Base-by-base conservation (phyloP, 2,329 filamentous ascomycete genomes). In the Pestalotiopsis sp. region DNA sequence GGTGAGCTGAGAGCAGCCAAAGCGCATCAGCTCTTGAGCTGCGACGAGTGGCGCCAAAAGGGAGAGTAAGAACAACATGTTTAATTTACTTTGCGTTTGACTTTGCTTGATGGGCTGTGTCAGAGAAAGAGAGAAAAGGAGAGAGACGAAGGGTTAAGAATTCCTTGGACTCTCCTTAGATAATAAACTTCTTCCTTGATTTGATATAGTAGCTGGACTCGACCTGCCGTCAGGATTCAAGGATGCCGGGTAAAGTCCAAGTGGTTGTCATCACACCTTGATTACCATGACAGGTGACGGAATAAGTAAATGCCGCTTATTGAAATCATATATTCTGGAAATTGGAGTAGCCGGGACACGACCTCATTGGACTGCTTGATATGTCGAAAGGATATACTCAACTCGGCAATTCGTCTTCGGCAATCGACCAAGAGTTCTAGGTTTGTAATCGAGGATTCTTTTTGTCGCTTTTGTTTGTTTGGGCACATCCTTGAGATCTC, bases 1-100 rank as follows among this genome's bases (percentile, higher is more conserved):
- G 57, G 75, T 74, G 52, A 78, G 72, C 67, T 76, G 72, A 64
- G 75, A 75, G 68, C 75, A 78, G 14, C 73, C 71, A 67, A 77
- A 78, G 2, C 76, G 72, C 73, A 78, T 49, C 45, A 69, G 25
- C 57, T 59, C 52, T 36, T 67, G 65, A 14, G 65, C 17, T 36
- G 65, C 36, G 4, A 27, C 65, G 12, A 49, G 36, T 9, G 58
- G 52, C 52, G 20, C 13, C 11, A 67, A 20, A 59, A 67, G 56
- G 5, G 36, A 6, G 12, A 60, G 36, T n/a, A 45, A 13, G 27
- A 64, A 49, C n/a, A 64, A 31, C 61, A 52, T 64, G 38, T 41
- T 25, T 6, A 27, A 25, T 45, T 4, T 23, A 64, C 20, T 4
- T 27, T 62, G 12, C 41, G 57, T 31, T 62, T 36, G 59, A 36